Conservation (phyloP, 768 basidiomycete genomes). For the Mycena capillaripes region DNA sequence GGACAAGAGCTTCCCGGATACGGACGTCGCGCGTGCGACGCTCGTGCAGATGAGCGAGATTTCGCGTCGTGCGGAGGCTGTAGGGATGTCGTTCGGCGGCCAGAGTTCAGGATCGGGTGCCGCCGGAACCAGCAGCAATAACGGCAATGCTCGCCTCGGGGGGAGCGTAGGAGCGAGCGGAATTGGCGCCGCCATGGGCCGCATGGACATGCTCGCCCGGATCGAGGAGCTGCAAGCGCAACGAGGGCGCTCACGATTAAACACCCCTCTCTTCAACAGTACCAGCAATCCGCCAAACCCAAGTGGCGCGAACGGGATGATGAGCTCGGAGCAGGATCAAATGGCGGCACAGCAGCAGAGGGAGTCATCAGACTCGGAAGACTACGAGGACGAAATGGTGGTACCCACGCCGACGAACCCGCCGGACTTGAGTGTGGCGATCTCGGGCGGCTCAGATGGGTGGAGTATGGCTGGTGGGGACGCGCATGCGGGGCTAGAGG, state of each 20-base stretch:
- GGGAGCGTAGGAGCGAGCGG: constrained; percentile 36
- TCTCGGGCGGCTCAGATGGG: constrained; percentile 30
- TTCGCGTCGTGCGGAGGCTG: constrained; percentile 68
- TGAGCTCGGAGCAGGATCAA: constrained; percentile 8
- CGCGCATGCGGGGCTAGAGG: constrained; percentile 78
- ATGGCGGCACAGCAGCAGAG: constrained; percentile 1
- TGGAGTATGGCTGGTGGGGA: constrained; percentile 36
- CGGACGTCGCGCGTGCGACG: constrained; percentile 75
- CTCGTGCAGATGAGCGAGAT: constrained; percentile 86
- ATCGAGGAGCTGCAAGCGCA: constrained; percentile 68
- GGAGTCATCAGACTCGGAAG: constrained; percentile 28
- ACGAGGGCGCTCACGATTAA: constrained; percentile 35
- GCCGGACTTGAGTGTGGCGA: constrained; percentile 43
- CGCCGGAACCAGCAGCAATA: constrained; percentile 12
- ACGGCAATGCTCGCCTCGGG: constrained; percentile 14
- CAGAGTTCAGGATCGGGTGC: constrained; percentile 21
- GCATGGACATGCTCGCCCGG: constrained; percentile 64
- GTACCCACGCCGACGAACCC: constrained; percentile 35
- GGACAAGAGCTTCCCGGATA: constrained; percentile 59
- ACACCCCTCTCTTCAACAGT: constrained; percentile 26
- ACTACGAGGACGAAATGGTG: constrained; percentile 37
- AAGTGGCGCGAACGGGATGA: not conserved
- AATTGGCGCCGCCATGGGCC: constrained; percentile 39
- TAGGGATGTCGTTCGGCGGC: constrained; percentile 40
- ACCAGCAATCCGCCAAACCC: not conserved